Conservation (phyloP, 257 asterid species). For the Primulina tabacum region DNA sequence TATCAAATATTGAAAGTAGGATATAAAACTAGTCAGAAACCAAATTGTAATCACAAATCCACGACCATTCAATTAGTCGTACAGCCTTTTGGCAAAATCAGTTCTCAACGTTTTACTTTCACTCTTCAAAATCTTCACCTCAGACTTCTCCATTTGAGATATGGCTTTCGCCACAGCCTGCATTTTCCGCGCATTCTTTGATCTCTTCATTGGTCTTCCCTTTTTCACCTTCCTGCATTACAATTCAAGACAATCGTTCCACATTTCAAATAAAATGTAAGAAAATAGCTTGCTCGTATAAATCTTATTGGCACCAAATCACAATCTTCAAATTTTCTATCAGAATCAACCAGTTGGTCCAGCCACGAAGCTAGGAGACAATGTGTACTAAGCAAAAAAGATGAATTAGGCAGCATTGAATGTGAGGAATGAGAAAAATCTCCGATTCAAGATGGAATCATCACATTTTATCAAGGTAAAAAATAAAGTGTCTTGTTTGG, state of each 20-base stretch:
- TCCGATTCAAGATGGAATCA: no score
- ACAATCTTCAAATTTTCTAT: background rate
- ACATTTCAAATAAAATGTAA: background rate
- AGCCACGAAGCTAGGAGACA: background rate
- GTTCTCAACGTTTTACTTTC: conserved; percentile 56
- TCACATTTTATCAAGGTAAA: no score
- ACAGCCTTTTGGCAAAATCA: conserved; percentile 56
- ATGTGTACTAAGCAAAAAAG: no score
- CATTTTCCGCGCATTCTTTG: conserved; percentile 60
- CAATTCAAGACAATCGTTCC: conserved; percentile 6
- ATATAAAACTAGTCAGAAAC: no score
- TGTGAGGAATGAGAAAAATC: no score
- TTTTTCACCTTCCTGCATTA: conserved; percentile 46
- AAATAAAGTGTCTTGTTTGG: no score
- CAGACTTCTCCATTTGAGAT: conserved; percentile 44
- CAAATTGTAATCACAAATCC: background rate
- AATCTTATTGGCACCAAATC: no score
- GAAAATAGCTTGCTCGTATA: background rate
- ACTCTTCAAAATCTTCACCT: conserved; percentile 42
- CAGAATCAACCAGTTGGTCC: background rate
- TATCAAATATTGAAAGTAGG: no score
- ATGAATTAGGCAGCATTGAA: no score
- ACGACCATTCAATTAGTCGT: conserved; percentile 31
- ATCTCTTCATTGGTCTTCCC: conserved; percentile 69
- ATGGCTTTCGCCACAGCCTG: conserved; percentile 66